These are phyloP conservation scores for Pugionium cornutum DNA, from an alignment of 345 rosid species.

Conservation along the genomic window DNA sequence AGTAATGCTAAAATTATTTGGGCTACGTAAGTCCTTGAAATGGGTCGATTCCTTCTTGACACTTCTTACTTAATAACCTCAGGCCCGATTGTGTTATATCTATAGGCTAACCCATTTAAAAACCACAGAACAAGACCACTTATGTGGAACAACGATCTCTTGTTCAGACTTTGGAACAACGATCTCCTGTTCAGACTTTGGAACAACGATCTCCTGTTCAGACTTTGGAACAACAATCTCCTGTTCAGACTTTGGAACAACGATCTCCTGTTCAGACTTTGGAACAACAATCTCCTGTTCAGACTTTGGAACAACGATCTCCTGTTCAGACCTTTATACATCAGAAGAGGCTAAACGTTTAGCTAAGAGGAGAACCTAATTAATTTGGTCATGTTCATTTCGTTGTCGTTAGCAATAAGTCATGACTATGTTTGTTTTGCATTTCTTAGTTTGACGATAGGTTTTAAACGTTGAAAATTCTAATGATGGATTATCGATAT, in stretches of 20 bases:
- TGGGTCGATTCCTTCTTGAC: not conserved
- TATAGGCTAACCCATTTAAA: not conserved
- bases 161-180: no score
- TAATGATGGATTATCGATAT: no score
- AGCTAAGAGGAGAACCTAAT: not conserved
- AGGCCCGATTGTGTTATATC: not conserved
- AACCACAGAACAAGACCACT: not conserved
- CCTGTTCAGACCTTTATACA: not conserved
- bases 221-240: no score
- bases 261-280: no score
- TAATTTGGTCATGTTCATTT: not conserved
- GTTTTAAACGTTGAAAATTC: no score
- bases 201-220: no score
- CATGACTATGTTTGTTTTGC: not conserved
- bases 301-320: not conserved
- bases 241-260: no score
- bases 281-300: not conserved
- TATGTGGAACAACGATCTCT: not conserved
- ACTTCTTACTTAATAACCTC: not conserved
- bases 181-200: no score
- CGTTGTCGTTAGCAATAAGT: not conserved
- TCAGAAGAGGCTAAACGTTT: not conserved
- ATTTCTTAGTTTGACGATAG: not conserved
- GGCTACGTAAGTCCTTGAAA: slow-evolving; percentile 10
- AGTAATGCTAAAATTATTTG: not conserved